phyloP scores from a whole-genome alignment of 495 filamentous ascomycete genomes.

The Arthonia radiata region DNA sequence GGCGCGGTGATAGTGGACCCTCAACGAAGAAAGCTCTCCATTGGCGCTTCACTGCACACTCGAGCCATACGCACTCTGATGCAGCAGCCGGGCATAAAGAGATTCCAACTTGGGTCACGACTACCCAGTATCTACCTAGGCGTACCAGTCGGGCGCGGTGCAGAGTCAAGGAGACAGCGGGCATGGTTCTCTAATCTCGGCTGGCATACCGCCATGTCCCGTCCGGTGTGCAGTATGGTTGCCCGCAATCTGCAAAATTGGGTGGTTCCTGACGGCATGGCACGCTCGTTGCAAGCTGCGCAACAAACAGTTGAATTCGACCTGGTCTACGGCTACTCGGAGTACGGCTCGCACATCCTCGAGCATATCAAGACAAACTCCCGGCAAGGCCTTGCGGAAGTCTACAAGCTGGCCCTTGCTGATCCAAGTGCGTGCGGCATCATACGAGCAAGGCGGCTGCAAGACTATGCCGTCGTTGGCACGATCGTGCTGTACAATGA shows the following conservation, averaged over 20 bases:
- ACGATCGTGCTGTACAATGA: slow-evolving; percentile 64
- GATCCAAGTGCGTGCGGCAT: slow-evolving; percentile 53
- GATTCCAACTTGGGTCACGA: slow-evolving; percentile 54
- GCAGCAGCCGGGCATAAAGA: slow-evolving; percentile 39
- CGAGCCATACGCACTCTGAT: slow-evolving; percentile 50
- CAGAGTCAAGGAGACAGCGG: slow-evolving; percentile 22
- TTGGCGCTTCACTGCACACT: slow-evolving; percentile 63
- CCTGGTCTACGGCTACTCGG: slow-evolving; percentile 54
- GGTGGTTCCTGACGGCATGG: slow-evolving; percentile 48
- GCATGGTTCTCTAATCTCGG: slow-evolving; percentile 42
- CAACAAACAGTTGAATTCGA: slow-evolving; percentile 50
- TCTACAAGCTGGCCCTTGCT: slow-evolving; percentile 54
- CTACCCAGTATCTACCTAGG: slow-evolving; percentile 61
- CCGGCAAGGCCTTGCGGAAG: slow-evolving; percentile 56
- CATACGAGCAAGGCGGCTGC: slow-evolving; percentile 49
- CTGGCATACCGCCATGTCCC: slow-evolving; percentile 39
- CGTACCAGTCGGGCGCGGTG: slow-evolving; percentile 33
- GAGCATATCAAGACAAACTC: slow-evolving; percentile 52
- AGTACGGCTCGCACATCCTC: slow-evolving; percentile 49
- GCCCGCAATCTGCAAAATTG: slow-evolving; percentile 43
- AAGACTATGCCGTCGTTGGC: slow-evolving; percentile 43
- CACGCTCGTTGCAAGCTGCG: slow-evolving; percentile 41
- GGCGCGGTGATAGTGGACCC: slow-evolving; percentile 69
- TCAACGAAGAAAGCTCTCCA: slow-evolving; percentile 54
- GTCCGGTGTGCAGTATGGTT: slow-evolving; percentile 38